These are phyloP conservation scores for Sanghuangporus sanghuang DNA, from an alignment of 1,284 basidiomycete genomes.

Conservation along the genomic window DNA sequence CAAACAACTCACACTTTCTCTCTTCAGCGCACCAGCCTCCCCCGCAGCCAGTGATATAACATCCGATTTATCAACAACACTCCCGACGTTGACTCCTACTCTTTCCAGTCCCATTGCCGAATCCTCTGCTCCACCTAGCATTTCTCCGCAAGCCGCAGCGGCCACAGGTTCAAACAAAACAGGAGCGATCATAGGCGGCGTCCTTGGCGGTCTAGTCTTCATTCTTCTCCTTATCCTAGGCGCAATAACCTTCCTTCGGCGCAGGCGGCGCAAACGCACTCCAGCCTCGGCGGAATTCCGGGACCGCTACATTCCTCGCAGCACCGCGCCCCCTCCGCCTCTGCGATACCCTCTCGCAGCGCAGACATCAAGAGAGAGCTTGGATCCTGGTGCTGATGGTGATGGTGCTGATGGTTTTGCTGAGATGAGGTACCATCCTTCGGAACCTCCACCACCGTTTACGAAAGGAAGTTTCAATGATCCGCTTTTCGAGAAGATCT, in stretches of 20 bases:
- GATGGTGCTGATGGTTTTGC: neutral
- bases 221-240: constrained; percentile 26
- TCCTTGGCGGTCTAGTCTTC: constrained; percentile 34
- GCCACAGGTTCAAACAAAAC: constrained; percentile 15
- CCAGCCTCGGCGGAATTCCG: constrained; percentile 48
- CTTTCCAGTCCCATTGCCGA: constrained; percentile 10
- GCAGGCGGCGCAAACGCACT: constrained; percentile 32
- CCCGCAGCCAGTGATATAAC: neutral
- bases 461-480: constrained; percentile 4
- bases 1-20: too few species aligned
- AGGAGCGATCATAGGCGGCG: constrained; percentile 39
- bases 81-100: neutral
- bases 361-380: neutral
- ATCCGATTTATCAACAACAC: neutral
- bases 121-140: constrained; percentile 8
- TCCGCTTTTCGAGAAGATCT: constrained; percentile 12
- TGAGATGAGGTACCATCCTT: neutral
- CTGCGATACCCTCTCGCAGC: neutral
- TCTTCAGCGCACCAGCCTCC: too few species aligned
- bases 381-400: neutral
- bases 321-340: neutral
- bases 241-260: constrained; percentile 30
- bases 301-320: neutral
- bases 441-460: constrained; percentile 5
- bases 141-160: constrained; percentile 11